These are phyloP conservation scores for Posidonia oceanica DNA, from an alignment of 116 monocot genomes.

Conservation along the genomic window DNA sequence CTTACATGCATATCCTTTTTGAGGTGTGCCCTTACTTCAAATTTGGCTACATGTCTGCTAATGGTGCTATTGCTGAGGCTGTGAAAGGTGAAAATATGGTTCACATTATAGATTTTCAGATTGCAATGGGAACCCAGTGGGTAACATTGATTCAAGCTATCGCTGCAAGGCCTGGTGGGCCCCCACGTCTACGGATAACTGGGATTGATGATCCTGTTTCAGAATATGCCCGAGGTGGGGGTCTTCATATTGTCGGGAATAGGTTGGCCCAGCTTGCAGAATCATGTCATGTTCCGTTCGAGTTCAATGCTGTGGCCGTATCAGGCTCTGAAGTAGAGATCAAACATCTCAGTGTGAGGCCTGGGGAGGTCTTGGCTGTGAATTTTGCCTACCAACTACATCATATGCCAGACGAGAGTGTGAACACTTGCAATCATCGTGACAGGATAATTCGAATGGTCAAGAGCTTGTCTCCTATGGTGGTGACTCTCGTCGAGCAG, in stretches of 20 bases:
- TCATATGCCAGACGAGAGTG: constrained; percentile 90
- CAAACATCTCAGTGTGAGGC: constrained; percentile 37
- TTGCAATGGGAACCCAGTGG: constrained; percentile 88
- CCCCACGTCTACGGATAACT: constrained; percentile 64
- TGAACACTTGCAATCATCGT: constrained; percentile 72
- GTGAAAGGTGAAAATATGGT: constrained; percentile 52
- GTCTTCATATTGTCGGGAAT: constrained; percentile 63
- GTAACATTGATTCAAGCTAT: constrained; percentile 77
- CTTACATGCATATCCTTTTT: constrained; percentile 87
- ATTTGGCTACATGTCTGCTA: constrained; percentile 94
- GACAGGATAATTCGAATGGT: constrained; percentile 68
- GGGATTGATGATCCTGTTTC: constrained; percentile 79
- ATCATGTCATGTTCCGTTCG: constrained; percentile 63
- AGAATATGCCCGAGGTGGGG: constrained; percentile 73
- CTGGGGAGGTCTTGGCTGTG: constrained; percentile 69
- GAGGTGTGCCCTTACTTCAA: constrained; percentile 78
- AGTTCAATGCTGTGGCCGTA: constrained; percentile 51
- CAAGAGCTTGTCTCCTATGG: constrained; percentile 70
- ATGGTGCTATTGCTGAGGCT: constrained; percentile 95
- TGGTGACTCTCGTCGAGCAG: constrained; percentile 86
- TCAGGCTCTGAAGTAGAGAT: constrained; percentile 45
- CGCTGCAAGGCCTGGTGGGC: constrained; percentile 72
- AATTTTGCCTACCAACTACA: constrained; percentile 83
- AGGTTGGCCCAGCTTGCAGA: constrained; percentile 46
- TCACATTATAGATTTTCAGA: constrained; percentile 95